Evolutionary conservation across 2,329 filamentous ascomycete species (phyloP), one percentile per base, ranked within the genome.

Genomic region (Penicillium sp.): DNA sequence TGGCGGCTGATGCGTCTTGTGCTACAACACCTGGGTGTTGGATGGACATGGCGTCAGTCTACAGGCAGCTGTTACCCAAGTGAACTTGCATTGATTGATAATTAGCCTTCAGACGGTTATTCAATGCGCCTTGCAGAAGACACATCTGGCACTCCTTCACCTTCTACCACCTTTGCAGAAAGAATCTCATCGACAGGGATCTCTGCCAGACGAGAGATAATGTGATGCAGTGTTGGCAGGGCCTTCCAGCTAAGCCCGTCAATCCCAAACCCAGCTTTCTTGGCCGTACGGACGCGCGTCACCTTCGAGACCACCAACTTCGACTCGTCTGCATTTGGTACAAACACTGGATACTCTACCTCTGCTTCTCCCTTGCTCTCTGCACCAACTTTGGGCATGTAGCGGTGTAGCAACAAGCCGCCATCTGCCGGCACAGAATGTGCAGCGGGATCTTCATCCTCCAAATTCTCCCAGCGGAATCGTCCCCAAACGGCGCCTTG

Each of bases 141-240:
- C 17, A 74, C 66, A 62, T 73, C 69, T 7, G 81, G 78, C 1
- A 85, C 84, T 0, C 85, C 85, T 15, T 70, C 74, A 0, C 85
- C 86, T 66, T 86, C 81, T 0, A 85, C 82, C 2, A 88, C 75
- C 73, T 84, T 86, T 0, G 81, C 86, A 35, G 81, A 77, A 3
- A 88, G 74, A 45, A 89, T 72, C 60, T 83, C 82, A 67, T 85
- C 87, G 1, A 88, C 72, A 0, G 86, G 87, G 5, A 90, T 76
- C 65, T 86, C 83, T 1, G 81, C 80, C 60, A 89, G 71, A 15
- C 81, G 76, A 21, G 75, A 72, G 5, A 85, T 75, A 8, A 90
- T 74, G 69, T 89, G 84, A 68, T 89, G 86, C 56, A 89, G 73
- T 2, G 86, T 90, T 0, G 87, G 88, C 61, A 89, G 70, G 5